Evolutionary conservation across 208 protist genomes (phyloP).

Genomic region (Sergeia podlipaevii): DNA sequence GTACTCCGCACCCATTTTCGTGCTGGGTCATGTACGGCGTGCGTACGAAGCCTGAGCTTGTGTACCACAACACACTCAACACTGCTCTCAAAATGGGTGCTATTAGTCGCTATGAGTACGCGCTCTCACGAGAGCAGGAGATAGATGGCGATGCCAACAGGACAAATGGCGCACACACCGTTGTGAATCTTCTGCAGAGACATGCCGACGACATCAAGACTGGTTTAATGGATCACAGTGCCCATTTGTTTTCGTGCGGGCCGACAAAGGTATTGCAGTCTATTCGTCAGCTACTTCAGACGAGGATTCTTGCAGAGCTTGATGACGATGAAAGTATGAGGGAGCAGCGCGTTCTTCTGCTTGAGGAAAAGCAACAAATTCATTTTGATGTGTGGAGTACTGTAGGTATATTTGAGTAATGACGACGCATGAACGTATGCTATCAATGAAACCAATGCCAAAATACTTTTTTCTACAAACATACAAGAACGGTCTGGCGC

Average conservation of each 20-base stretch:
- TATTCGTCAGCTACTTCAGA: conserved; percentile 35
- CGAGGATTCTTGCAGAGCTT: conserved; percentile 37
- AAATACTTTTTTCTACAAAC: too few species aligned
- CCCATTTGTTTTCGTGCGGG: conserved; percentile 68
- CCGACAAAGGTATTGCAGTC: conserved; percentile 47
- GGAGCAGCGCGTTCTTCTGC: conserved; percentile 52
- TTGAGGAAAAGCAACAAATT: conserved; percentile 51
- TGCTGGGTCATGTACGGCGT: conserved; percentile 77
- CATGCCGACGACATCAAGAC: conserved; percentile 20
- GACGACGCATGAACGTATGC: conserved; percentile 13
- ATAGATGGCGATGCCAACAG: too few species aligned
- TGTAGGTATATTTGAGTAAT: conserved; percentile 40
- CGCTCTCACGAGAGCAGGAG: conserved; percentile 37
- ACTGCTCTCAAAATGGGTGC: conserved; percentile 34
- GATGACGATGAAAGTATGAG: conserved; percentile 74
- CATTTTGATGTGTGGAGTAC: conserved; percentile 79
- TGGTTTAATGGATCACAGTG: conserved; percentile 22
- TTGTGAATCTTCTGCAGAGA: conserved; percentile 31
- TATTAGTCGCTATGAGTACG: conserved; percentile 53
- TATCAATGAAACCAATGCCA: conserved; percentile 14
- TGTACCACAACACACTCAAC: conserved; percentile 61
- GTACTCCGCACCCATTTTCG: conserved; percentile 11
- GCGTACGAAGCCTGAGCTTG: conserved; percentile 41
- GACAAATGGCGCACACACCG: background rate
- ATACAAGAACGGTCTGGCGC: too few species aligned